Evolutionary conservation across 192 early-diverging fungal species (phyloP), one percentile per base, ranked within the genome.

Genomic region (Diversispora eburnea): DNA sequence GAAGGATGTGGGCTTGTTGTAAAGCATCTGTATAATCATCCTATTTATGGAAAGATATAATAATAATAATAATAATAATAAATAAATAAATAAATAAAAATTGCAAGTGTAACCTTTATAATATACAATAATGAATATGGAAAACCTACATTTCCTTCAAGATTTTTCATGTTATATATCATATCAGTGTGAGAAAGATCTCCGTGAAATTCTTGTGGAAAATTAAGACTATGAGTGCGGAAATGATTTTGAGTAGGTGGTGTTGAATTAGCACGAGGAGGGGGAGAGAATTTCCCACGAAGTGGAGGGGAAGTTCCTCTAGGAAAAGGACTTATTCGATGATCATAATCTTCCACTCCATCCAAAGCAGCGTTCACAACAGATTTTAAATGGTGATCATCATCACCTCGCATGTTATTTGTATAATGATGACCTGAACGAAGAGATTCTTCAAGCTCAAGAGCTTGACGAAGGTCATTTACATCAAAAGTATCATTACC

Each of bases 221-320:
- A 81, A 8, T 76, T 77, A 25, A 79, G 76, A 4, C 76, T 77
- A 39, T 74, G 80, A 54, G 78, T 82, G 59, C 74, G 80, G 56
- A 72, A 78, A 86, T 78, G 81, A 56, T 73, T 76, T 51, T 83
- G 83, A 45, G 80, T 78, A 6, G 90, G 90, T 4, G 90, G 90
- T 6, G 90, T 91, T 3, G 89, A 91, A 4, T 88, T 84, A 2
- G 90, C 80, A 19, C 90, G 86, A n/a, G 83, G 82, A 2, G 85
- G 88, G 2, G 88, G 86, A 5, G 79, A 77, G 49, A 83, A 82
- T 64, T 81, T 83, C 3, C 61, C 55, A 54, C 81, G 77, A 68
- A 80, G 76, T 13, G 78, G 55, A 9, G 80, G 81, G 15, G 77
- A 73, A 20, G 71, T 77, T 52, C 74, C 46, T 10, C 67, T 60